These are phyloP conservation scores for Russula virescens DNA, from an alignment of 768 basidiomycete species.

Conservation along the genomic window DNA sequence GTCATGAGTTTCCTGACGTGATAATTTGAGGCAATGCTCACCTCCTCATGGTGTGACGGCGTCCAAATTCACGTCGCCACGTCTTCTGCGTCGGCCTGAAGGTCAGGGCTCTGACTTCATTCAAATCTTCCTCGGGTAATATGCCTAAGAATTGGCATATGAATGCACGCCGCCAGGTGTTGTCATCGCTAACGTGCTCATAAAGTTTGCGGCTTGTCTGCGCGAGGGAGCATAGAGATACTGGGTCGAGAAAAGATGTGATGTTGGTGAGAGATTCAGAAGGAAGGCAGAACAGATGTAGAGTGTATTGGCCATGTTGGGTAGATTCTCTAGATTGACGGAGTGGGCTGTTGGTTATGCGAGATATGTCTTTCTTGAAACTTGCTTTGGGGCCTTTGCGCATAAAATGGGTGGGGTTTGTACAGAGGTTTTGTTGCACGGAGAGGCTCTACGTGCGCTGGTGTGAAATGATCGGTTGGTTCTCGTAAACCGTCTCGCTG, in stretches of 20 bases:
- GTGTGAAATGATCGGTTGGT: too few species aligned
- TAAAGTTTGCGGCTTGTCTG: slow-evolving; percentile 47
- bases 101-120: slow-evolving; percentile 38
- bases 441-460: slow-evolving; percentile 12
- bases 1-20: not conserved
- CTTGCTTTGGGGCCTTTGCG: slow-evolving; percentile 47
- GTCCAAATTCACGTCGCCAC: slow-evolving; percentile 70
- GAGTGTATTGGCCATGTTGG: slow-evolving; percentile 26
- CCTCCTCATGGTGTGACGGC: slow-evolving; percentile 50
- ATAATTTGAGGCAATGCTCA: slow-evolving; percentile 29
- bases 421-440: slow-evolving; percentile 4
- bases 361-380: slow-evolving; percentile 35
- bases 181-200: slow-evolving; percentile 68
- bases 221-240: slow-evolving; percentile 52
- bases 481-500: too few species aligned
- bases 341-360: slow-evolving; percentile 30
- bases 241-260: slow-evolving; percentile 65
- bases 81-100: slow-evolving; percentile 51
- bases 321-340: slow-evolving; percentile 33
- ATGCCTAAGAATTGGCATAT: slow-evolving; percentile 61
- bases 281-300: slow-evolving; percentile 41
- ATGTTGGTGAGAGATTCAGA: slow-evolving; percentile 70
- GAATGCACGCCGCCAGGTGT: slow-evolving; percentile 76
- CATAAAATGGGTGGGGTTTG: slow-evolving; percentile 49
- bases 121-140: slow-evolving; percentile 54